phyloP scores from a whole-genome alignment of 805 yeast species.

The Candida awuae region DNA sequence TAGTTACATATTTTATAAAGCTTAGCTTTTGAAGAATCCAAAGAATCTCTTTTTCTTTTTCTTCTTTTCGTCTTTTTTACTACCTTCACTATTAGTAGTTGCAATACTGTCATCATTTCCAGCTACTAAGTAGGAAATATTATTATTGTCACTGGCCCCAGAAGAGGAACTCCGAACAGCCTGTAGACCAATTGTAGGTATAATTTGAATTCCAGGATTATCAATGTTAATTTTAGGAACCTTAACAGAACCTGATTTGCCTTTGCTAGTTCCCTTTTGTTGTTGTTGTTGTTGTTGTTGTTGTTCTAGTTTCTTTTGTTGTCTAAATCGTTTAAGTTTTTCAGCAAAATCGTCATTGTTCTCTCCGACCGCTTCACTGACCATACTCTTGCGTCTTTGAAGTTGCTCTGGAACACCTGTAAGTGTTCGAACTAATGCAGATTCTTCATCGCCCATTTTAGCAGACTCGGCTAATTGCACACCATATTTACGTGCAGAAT shows the following conservation, averaged over 20 bases:
- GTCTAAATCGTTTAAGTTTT: constrained; percentile 8
- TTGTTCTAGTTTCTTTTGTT: constrained; percentile 6
- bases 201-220: too few species aligned
- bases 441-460: constrained; percentile 30
- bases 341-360: constrained; percentile 11
- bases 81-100: too few species aligned
- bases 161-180: too few species aligned
- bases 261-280: neutral
- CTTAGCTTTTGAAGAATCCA: constrained; percentile 4
- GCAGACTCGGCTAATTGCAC: constrained; percentile 32
- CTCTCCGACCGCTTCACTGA: constrained; percentile 13
- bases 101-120: too few species aligned
- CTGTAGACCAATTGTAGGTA: too few species aligned
- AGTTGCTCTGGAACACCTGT: constrained; percentile 34
- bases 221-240: constrained; percentile 16
- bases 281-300: constrained; percentile 3
- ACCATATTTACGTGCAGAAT: constrained; percentile 29
- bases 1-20: too few species aligned
- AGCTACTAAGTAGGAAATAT: too few species aligned
- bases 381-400: constrained; percentile 25
- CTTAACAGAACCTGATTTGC: neutral
- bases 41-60: constrained; percentile 11
- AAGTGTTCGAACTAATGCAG: constrained; percentile 33
- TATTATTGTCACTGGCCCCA: too few species aligned
- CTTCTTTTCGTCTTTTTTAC: constrained; percentile 5